Percentiles rank a stretch among this genome's conserved stretches.
phyloP scores from a whole-genome alignment of 352 stramenopile species.

The Thalassiosira mediterranea region DNA sequence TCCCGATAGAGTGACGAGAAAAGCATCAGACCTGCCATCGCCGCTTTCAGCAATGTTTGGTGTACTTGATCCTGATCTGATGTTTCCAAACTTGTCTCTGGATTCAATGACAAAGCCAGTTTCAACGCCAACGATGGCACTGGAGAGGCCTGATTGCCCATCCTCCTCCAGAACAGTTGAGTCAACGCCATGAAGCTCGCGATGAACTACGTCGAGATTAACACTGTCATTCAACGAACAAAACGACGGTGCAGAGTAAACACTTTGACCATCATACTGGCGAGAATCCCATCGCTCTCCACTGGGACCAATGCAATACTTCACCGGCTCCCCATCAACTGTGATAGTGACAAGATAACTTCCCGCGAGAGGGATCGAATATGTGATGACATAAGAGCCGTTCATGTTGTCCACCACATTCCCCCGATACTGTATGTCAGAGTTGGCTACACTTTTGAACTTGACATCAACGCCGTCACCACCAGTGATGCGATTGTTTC shows the following conservation, averaged over 20 bases:
- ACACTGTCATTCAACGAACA: constrained; percentile 66
- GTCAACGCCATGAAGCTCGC: constrained; percentile 86
- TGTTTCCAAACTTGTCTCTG: constrained; percentile 92
- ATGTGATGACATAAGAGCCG: constrained; percentile 91
- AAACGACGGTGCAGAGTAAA: constrained; percentile 71
- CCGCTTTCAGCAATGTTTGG: constrained; percentile 78
- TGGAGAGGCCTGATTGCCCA: constrained; percentile 81
- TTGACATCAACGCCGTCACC: constrained; percentile 88
- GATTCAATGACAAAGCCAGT: constrained; percentile 89
- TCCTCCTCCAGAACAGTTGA: constrained; percentile 87
- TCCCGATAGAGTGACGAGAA: constrained; percentile 88
- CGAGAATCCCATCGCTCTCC: constrained; percentile 64
- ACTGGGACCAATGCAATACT: constrained; percentile 88
- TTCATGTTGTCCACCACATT: constrained; percentile 76
- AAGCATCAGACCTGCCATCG: constrained; percentile 90
- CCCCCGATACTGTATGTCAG: constrained; percentile 87
- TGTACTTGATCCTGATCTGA: constrained; percentile 82
- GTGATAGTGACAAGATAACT: constrained; percentile 86
- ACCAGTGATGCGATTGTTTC: constrained; percentile 85
- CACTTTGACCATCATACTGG: constrained; percentile 75
- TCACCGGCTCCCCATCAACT: constrained; percentile 88
- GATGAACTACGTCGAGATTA: constrained; percentile 89
- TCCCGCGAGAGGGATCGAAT: constrained; percentile 90
- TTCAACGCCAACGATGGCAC: constrained; percentile 86
- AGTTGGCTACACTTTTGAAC: constrained; percentile 83